Percentiles rank a stretch among this genome's conserved stretches.
Evolutionary conservation across 2,329 filamentous ascomycete species (phyloP).

Genomic region (Fusarium nelsonii): DNA sequence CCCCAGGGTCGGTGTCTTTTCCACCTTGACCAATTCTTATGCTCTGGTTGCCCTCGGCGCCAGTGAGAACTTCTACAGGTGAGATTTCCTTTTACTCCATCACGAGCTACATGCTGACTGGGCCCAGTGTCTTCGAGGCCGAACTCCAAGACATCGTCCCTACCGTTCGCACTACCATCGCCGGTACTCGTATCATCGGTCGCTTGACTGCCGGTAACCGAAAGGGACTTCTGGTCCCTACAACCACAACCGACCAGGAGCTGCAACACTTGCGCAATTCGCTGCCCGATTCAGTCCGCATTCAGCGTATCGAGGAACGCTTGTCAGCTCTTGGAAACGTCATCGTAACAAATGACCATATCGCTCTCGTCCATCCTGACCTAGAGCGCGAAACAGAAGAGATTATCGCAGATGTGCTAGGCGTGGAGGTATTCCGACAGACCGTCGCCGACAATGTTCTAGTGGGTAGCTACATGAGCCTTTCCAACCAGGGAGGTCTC

Average conservation of each 20-base stretch:
- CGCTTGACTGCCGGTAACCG: constrained; percentile 96
- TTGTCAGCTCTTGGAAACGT: constrained; percentile 96
- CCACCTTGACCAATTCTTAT: constrained; percentile 97
- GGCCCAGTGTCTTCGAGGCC: constrained; percentile 87
- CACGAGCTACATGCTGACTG: constrained; percentile 6
- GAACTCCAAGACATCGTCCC: constrained; percentile 98
- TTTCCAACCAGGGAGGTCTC: constrained; percentile 95
- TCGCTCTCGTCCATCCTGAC: constrained; percentile 95
- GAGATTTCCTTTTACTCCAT: constrained; percentile 29
- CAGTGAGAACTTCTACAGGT: constrained; percentile 99
- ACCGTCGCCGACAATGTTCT: constrained; percentile 98
- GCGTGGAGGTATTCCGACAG: constrained; percentile 91
- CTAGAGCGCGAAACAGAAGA: constrained; percentile 98
- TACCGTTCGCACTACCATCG: constrained; percentile 96
- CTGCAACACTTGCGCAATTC: constrained; percentile 96
- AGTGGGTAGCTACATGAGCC: constrained; percentile 94
- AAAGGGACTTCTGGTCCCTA: constrained; percentile 95
- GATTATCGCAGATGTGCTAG: constrained; percentile 94
- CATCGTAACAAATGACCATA: constrained; percentile 96
- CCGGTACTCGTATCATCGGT: constrained; percentile 94
- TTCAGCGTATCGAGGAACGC: constrained; percentile 97
- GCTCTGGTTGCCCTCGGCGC: constrained; percentile 93
- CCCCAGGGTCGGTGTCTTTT: constrained; percentile 90
- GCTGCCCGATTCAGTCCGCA: constrained; percentile 90
- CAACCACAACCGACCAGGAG: constrained; percentile 96